These are phyloP conservation scores for Syzygium syzygioides DNA, from an alignment of 441 rosid genomes.

Conservation along the genomic window DNA sequence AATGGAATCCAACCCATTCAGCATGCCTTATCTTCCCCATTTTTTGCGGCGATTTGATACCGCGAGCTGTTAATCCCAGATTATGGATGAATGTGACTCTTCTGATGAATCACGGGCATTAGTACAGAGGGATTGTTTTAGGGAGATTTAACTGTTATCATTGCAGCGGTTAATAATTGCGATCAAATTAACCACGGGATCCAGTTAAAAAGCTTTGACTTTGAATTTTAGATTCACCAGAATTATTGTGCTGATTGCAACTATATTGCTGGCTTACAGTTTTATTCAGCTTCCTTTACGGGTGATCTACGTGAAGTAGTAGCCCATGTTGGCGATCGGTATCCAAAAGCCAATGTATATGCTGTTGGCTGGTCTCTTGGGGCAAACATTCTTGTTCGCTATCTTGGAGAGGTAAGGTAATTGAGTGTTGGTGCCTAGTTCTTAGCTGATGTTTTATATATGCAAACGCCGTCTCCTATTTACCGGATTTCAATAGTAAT, in stretches of 20 bases:
- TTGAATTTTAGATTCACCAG: neutral
- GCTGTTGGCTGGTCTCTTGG: conserved; percentile 95
- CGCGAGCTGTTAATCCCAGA: neutral
- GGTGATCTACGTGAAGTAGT: conserved; percentile 76
- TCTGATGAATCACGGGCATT: neutral
- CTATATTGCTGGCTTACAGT: conserved; percentile 47
- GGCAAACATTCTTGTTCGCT: conserved; percentile 81
- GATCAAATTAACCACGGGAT: neutral
- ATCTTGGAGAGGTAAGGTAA: conserved; percentile 53
- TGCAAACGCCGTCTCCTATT: neutral
- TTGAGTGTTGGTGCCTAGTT: neutral
- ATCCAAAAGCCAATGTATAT: conserved; percentile 72
- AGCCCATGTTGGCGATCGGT: conserved; percentile 34
- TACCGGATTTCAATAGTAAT: neutral
- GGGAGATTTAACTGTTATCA: neutral
- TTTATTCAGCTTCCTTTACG: conserved; percentile 90
- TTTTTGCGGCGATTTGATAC: neutral
- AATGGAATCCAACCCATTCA: neutral
- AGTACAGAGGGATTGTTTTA: neutral
- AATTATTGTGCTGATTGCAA: neutral
- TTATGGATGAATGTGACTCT: neutral
- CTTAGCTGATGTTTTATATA: neutral
- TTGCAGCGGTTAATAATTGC: neutral
- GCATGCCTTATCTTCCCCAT: neutral
- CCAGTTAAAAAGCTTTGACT: neutral